Evolutionary conservation across 768 basidiomycete genomes (phyloP), one percentile per base, ranked within the genome.

Genomic region (Boletus tylopilopsis): DNA sequence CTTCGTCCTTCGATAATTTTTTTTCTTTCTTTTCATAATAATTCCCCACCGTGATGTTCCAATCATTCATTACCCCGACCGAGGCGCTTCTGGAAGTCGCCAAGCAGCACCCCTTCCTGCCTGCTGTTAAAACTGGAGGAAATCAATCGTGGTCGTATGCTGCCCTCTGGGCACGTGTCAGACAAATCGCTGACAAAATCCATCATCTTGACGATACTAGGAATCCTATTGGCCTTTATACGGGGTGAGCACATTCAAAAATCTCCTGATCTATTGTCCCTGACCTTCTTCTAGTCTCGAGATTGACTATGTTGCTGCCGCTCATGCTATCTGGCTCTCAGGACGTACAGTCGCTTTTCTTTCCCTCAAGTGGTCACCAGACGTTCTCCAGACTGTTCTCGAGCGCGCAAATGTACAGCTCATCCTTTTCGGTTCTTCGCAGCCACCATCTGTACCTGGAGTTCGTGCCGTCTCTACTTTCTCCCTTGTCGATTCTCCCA

Each of bases 71-170:
- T 41, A 66, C 64, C 35, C 61, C 64, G 32, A 63, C 64, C 23
- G 64, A 65, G 42, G 64, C 56, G 24, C 64, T 65, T 49, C 64
- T 65, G 44, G 56, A 65, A 58, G 64, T 63, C 29, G 64, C 64
- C 34, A 65, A 58, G 39, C 54, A 64, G n/a, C 61, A 62, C 36
- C 64, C 64, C 4, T 64, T 63, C 47, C 35, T 56, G 5, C 7
- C 3, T 45, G 55, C 55, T 22, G 48, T 55, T 37, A 32, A 39
- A 56, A 32, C 45, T 21, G 53, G 45, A 54, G 53, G 39, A 9
- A 39, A 47, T 36, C 51, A 60, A 55, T n/a, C n/a, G n/a, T 65
- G 64, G 64, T 65, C 64, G 23, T 65, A 66, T 16, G 55, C 59
- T 22, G 62, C 64, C 44, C 50, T 65, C 23, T 66, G 64, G 64